Conservation (phyloP, 805 yeast species). For the Candida khao-thaluensis region DNA sequence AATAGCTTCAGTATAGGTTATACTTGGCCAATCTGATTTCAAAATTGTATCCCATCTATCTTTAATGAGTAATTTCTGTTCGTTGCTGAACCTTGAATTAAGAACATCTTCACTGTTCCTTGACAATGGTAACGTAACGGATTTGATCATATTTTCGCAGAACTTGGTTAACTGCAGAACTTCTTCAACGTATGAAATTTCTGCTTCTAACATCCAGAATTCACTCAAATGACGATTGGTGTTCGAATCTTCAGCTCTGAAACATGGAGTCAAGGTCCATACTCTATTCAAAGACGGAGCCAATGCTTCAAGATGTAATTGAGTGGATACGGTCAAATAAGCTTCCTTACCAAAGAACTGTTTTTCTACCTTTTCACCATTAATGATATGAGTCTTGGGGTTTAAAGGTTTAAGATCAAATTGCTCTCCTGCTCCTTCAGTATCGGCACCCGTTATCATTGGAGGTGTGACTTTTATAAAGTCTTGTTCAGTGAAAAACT, state of each 20-base stretch:
- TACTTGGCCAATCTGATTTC: slow-evolving; percentile 55
- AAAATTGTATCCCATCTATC: slow-evolving; percentile 62
- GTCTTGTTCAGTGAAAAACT: slow-evolving; percentile 51
- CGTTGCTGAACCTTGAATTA: slow-evolving; percentile 36
- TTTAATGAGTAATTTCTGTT: slow-evolving; percentile 34
- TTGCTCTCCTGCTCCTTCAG: slow-evolving; percentile 97
- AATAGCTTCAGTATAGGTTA: slow-evolving; percentile 78
- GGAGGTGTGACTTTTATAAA: slow-evolving; percentile 85
- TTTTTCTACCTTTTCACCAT: slow-evolving; percentile 18
- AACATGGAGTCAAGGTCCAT: slow-evolving; percentile 89
- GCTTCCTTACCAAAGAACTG: slow-evolving; percentile 65
- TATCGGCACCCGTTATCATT: slow-evolving; percentile 80
- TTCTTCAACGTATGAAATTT: slow-evolving; percentile 62
- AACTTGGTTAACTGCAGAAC: slow-evolving; percentile 62
- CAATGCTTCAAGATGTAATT: slow-evolving; percentile 81
- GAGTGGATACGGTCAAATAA: slow-evolving; percentile 86
- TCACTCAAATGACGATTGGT: slow-evolving; percentile 91
- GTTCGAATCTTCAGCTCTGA: slow-evolving; percentile 89
- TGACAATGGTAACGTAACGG: slow-evolving; percentile 26
- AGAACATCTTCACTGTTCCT: slow-evolving; percentile 25
- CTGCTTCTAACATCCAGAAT: slow-evolving; percentile 98
- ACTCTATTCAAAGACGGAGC: slow-evolving; percentile 74
- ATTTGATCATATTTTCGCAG: slow-evolving; percentile 68
- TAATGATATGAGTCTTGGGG: slow-evolving; percentile 12
- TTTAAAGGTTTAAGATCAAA: slow-evolving; percentile 51